phyloP scores from a whole-genome alignment of 106 monocot species.

The Dendrobium officinale region DNA sequence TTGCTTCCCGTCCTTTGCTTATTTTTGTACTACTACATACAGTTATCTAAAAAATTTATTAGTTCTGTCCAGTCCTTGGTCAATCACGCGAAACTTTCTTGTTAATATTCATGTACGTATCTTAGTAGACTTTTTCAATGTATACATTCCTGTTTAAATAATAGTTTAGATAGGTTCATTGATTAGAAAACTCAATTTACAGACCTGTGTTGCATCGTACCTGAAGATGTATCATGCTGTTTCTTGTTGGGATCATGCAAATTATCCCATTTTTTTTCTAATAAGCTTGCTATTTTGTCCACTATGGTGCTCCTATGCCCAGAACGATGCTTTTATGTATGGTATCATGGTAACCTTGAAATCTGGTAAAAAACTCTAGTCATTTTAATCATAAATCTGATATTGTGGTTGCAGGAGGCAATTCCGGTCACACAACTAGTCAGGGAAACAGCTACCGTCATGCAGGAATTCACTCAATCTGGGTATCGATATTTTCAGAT shows the following conservation, averaged over 20 bases:
- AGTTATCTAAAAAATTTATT: neutral
- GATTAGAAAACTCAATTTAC: neutral
- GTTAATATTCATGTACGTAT: neutral
- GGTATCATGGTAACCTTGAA: neutral
- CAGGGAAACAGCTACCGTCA: conserved; percentile 94
- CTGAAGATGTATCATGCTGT: too few relatives aligned
- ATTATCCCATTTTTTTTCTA: neutral
- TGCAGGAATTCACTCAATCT: conserved; percentile 99
- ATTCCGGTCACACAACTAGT: conserved; percentile 98
- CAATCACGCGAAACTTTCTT: neutral
- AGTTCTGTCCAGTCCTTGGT: neutral
- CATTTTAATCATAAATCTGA: neutral
- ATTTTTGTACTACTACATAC: neutral
- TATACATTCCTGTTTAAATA: neutral
- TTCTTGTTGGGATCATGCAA: too few relatives aligned
- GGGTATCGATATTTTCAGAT: neutral
- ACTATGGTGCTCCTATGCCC: neutral
- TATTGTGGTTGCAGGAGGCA: conserved; percentile 51
- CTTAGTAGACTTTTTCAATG: neutral
- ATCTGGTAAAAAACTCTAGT: neutral
- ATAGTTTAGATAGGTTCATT: neutral
- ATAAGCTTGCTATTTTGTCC: neutral
- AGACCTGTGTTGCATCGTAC: too few relatives aligned
- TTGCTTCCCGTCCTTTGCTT: neutral
- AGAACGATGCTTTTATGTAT: neutral